Evolutionary conservation across 495 filamentous ascomycete species (phyloP), one percentile per base, ranked within the genome.

Genomic region (Astrothelium macrocarpum): DNA sequence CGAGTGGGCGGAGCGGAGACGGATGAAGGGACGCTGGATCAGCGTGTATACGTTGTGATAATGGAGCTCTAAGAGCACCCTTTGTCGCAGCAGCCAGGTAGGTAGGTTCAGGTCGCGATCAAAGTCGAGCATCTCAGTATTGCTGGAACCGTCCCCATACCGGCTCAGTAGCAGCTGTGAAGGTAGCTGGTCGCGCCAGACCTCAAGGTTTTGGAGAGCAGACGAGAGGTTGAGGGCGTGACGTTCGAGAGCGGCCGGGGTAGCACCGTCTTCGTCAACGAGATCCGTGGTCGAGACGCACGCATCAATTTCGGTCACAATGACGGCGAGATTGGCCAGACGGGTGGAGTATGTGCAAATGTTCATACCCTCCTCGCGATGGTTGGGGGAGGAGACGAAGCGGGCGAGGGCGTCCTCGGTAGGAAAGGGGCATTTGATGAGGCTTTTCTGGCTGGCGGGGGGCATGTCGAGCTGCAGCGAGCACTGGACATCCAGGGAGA

Each of bases 361-460:
- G 45, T 49, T 49, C 45, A 49, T 12, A n/a, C 45, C 45, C 45
- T 49, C 45, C 45, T 49, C 45, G n/a, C 45, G 45, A 49, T 20
- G 45, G 45, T 49, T 20, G 45, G 45, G 45, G 45, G 45, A 49
- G 45, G 45, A 2, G 45, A 49, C 45, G 1, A 49, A 49, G 45
- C 45, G 45, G 45, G 45, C 45, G n/a, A 49, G 45, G 10, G 45
- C 45, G 45, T 49, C 45, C 45, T 49, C 45, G 45, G 45, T 20
- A 49, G 45, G 45, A 49, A 49, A 49, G 45, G 45, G 45, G 45
- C 45, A 49, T 49, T 49, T 49, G n/a, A 49, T 49, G 45, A 49
- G 45, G 45, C 45, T 49, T n/a, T 49, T 49, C 45, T 49, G 45
- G 23, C 45, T 49, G 45, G 45, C 45, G 45, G 45, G 45, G 11